A percentile compares a stretch with the other conserved stretches of the same genome.
Conservation (phyloP, 768 basidiomycete genomes). For the Gelatoporia subvermispora region DNA sequence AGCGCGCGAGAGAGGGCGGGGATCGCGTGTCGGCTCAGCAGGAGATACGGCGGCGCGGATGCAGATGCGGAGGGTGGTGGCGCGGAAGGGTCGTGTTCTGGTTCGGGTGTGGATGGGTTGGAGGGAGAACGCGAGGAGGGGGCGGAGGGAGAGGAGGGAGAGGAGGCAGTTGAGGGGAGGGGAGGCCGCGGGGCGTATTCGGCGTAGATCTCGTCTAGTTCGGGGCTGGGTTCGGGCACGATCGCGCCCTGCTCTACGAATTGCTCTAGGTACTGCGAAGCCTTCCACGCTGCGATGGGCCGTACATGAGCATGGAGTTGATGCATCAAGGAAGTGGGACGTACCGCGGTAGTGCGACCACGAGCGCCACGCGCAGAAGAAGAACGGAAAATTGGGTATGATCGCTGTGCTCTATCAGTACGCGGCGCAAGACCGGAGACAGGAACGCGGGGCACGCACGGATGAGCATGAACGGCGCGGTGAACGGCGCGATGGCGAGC, state of each 20-base stretch:
- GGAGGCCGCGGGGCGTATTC: conserved; percentile 20
- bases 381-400: conserved; percentile 80
- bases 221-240: conserved; percentile 48
- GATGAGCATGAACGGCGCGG: conserved; percentile 68
- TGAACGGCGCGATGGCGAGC: conserved; percentile 64
- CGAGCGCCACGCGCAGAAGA: conserved; percentile 80
- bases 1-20: conserved; percentile 45
- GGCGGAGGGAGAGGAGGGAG: no score
- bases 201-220: conserved; percentile 56
- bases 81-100: no score
- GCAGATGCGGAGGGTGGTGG: background rate
- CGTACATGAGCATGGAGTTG: background rate
- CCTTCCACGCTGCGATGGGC: conserved; percentile 66
- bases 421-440: no score
- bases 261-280: conserved; percentile 61
- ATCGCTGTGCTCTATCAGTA: no score
- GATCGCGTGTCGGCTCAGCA: conserved; percentile 51
- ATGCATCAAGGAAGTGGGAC: background rate
- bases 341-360: conserved; percentile 82
- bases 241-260: conserved; percentile 55
- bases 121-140: no score
- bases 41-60: conserved; percentile 25
- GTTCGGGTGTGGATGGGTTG: background rate
- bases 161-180: no score
- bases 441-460: conserved; percentile 44